Evolutionary conservation across 768 basidiomycete species (phyloP).

Genomic region (Rhizopogon roseolus): DNA sequence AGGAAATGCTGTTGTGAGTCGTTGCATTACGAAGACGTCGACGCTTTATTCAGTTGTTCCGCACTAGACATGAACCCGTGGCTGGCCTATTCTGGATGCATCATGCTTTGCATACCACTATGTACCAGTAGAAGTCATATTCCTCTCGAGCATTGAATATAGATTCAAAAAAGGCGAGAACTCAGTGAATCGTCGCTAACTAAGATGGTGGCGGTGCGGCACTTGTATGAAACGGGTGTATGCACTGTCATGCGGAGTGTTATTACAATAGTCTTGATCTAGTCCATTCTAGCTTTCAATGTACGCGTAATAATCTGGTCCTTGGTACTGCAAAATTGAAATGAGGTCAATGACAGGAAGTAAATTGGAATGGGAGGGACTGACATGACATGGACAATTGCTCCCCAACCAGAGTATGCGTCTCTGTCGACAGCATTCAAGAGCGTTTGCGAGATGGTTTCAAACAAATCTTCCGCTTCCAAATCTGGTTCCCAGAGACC

Average conservation of each 20-base stretch:
- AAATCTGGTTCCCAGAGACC: constrained; percentile 98
- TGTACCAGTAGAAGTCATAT: no score
- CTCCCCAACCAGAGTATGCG: constrained; percentile 96
- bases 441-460: constrained; percentile 95
- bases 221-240: background rate
- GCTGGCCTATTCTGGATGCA: no score
- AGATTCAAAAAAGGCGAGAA: no score
- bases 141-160: no score
- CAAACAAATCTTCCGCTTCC: constrained; percentile 94
- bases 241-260: background rate
- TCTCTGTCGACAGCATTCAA: constrained; percentile 95
- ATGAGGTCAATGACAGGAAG: constrained; percentile 7
- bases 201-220: background rate
- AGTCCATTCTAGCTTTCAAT: constrained; percentile 92
- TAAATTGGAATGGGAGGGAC: constrained; percentile 23
- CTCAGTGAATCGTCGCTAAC: no score
- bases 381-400: constrained; percentile 92
- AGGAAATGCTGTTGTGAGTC: background rate
- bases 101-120: no score
- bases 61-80: no score
- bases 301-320: constrained; percentile 79
- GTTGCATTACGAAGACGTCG: background rate
- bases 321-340: constrained; percentile 46
- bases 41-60: no score
- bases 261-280: constrained; percentile 13